Evolutionary conservation across 768 basidiomycete genomes (phyloP), one percentile per base, ranked within the genome.

Genomic region (Phlebiopsis flavidoalba): DNA sequence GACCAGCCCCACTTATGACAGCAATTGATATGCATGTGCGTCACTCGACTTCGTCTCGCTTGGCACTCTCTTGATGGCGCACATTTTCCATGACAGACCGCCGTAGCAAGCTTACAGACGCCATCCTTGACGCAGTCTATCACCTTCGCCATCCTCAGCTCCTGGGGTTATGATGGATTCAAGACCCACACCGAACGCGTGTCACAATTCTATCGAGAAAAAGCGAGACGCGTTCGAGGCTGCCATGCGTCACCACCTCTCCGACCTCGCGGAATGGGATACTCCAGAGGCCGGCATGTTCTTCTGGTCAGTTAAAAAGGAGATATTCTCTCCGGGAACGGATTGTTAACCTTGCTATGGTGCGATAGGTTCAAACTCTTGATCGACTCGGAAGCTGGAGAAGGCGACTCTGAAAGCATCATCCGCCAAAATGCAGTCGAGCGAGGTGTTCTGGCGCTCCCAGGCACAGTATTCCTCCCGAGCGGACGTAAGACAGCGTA

Each of bases 221-320:
- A 90, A 88, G 74, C 79, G 92, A 58, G 87, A 93, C 66, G 78
- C 87, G 19, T 96, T 98, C 69, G 90, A 93, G 73, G 71, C 71
- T 2, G 87, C 88, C 56, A 85, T 95, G 78, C 78, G 83, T 69
- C 83, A 81, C 68, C 83, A 96, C 72, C 82, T 98, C 17, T 75
- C 77, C 52, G 92, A 87, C 1, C 77, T 95, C 40, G 93, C 86
- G 21, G 83, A 88, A 71, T 90, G 88, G 88, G 76, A 70, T 57
- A 73, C 79, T 0, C 92, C 91, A 2, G 84, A 87, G 63, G 85
- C 89, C 19, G 90, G 92, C 63, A 90, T 96, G 91, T 96, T 96
- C 80, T 87, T 93, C 72, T 95, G 92, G 90, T 86, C 56, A n/a
- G 83, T 76, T 63, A 57, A n/a, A n/a, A n/a, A n/a, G n/a, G n/a